Percentiles rank a stretch among this genome's conserved stretches.
These are phyloP conservation scores for Oryza meyeriana DNA, from an alignment of 176 grass and related monocot genomes.

Conservation along the genomic window DNA sequence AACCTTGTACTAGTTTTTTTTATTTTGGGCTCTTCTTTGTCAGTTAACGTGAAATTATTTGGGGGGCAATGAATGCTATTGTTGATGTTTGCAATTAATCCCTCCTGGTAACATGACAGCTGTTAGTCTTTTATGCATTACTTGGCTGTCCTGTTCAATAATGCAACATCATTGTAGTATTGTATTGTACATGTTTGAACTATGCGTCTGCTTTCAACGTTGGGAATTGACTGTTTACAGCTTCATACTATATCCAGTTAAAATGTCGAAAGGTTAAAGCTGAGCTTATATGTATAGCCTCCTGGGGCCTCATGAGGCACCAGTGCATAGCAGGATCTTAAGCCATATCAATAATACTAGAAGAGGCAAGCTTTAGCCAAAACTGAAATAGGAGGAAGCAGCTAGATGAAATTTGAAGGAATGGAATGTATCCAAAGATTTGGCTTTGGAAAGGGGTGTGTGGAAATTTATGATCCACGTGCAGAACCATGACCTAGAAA, in stretches of 20 bases:
- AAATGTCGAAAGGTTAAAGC: not conserved
- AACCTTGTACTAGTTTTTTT: not conserved
- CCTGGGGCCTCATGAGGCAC: not conserved
- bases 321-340: not conserved
- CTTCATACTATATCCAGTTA: not conserved
- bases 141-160: not conserved
- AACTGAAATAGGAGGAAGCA: not conserved
- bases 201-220: not conserved
- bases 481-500: not conserved
- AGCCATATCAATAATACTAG: not conserved
- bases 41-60: not conserved
- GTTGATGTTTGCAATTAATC: not conserved
- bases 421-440: not conserved
- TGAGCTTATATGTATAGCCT: not conserved
- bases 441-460: not conserved
- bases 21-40: not conserved
- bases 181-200: not conserved
- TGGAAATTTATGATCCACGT: not conserved
- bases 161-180: constrained; percentile 1
- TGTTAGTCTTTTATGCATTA: not conserved
- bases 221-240: not conserved
- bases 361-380: not conserved
- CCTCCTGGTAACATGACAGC: not conserved
- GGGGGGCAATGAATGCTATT: not conserved
- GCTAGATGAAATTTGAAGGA: not conserved